phyloP scores from a whole-genome alignment of 2,329 filamentous ascomycete genomes.

The Pleurostoma richardsiae region DNA sequence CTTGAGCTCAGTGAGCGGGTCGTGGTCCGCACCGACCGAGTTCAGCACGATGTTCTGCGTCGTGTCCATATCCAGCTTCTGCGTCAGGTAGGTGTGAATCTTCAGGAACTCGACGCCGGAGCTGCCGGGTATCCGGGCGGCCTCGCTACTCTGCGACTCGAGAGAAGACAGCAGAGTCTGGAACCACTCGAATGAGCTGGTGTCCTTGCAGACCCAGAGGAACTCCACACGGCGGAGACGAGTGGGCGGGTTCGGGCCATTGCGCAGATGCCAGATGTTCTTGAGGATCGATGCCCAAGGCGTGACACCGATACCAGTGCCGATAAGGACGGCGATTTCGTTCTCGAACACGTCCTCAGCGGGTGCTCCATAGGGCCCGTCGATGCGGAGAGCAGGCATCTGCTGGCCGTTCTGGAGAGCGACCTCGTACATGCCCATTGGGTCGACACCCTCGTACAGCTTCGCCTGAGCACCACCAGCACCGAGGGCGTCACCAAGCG shows the following conservation, averaged over 20 bases:
- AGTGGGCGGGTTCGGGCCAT: slow-evolving; percentile 80
- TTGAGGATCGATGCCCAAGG: slow-evolving; percentile 87
- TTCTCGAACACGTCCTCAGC: slow-evolving; percentile 97
- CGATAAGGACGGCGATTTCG: slow-evolving; percentile 80
- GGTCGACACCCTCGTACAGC: slow-evolving; percentile 85
- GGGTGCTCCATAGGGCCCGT: slow-evolving; percentile 93
- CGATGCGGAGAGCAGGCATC: slow-evolving; percentile 86
- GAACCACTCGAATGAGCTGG: slow-evolving; percentile 97
- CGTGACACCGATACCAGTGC: slow-evolving; percentile 82
- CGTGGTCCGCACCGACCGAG: slow-evolving; percentile 79
- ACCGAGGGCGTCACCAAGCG: slow-evolving; percentile 93
- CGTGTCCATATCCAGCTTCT: slow-evolving; percentile 86
- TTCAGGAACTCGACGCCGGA: slow-evolving; percentile 81
- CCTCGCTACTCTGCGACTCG: slow-evolving; percentile 75
- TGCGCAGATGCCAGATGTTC: slow-evolving; percentile 96
- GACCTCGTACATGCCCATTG: slow-evolving; percentile 96
- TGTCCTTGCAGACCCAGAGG: slow-evolving; percentile 98
- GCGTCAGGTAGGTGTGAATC: slow-evolving; percentile 97
- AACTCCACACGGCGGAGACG: slow-evolving; percentile 94
- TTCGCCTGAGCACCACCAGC: slow-evolving; percentile 83
- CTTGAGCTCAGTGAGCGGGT: slow-evolving; percentile 88
- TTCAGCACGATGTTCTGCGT: slow-evolving; percentile 97
- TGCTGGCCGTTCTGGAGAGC: slow-evolving; percentile 87
- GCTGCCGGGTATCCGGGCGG: slow-evolving; percentile 61
- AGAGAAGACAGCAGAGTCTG: slow-evolving; percentile 88